Evolutionary conservation across 257 asterid genomes (phyloP), one percentile per base, ranked within the genome.

Genomic region (Nicotiana attenuata): DNA sequence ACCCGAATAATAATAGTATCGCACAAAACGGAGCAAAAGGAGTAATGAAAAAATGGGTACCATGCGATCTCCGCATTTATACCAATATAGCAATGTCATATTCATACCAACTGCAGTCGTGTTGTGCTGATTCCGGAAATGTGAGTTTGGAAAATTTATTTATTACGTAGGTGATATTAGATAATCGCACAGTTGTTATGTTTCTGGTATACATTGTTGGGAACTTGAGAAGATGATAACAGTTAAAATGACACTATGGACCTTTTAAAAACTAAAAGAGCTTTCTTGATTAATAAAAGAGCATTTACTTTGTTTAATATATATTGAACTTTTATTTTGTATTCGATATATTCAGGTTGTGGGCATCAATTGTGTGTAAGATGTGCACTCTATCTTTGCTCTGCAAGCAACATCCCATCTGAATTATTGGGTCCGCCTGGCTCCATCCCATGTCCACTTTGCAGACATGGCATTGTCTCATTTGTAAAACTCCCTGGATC

Each of bases 361-460:
- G 87, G 89, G 15, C 99, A 96, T 65, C 95, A 90, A 85, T 92
- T 96, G 56, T 96, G 99, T 68, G 97, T 92, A 64, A 92, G 93
- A 87, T 96, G 99, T 47, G 98, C 99, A 64, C 93, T 96, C 78
- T 94, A 92, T 88, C 95, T 94, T 77, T 96, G 99, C 92, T 94
- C 99, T 41, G 93, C 97, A 59, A 92, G 97, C 88, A 94, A 88
- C 92, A 81, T 86, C 57, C 92, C 92, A 47, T 88, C 95, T 0
- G 98, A 91, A 82, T 84, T 92, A 82, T 85, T 87, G 65, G 88
- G 88, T 3, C 93, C 94, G 5, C 90, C 95, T 4, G 99, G 99
- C 60, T 91, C 97, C 87, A 87, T 96, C 63, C 99, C 98, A 7
- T 95, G 98, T 64, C 98, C 98, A 56, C 95, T 95, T 45, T 95